These are phyloP conservation scores for Flueggea neowawraea DNA, from an alignment of 441 rosid species.

Conservation along the genomic window DNA sequence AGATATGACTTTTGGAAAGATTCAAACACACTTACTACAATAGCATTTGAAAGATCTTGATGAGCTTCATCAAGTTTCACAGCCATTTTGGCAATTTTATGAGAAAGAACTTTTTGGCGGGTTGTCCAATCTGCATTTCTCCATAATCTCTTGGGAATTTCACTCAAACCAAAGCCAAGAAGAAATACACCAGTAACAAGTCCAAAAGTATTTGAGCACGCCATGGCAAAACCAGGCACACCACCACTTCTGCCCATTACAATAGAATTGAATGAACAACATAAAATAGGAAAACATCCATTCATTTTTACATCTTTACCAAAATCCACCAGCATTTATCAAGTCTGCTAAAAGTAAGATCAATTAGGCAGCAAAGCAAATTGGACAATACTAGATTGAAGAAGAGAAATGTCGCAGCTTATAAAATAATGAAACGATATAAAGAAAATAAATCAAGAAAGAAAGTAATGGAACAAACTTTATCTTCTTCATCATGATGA, in stretches of 20 bases:
- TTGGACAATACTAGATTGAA: no score
- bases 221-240: conserved; percentile 95
- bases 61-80: conserved; percentile 96
- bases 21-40: conserved; percentile 61
- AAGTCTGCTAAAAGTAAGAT: no score
- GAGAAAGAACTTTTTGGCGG: conserved; percentile 96
- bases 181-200: conserved; percentile 98
- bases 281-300: conserved; percentile 10
- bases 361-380: no score
- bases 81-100: conserved; percentile 95
- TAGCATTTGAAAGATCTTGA: conserved; percentile 96
- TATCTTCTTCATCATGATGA: conserved; percentile 59
- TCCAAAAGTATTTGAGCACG: conserved; percentile 97
- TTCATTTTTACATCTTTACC: conserved; percentile 1
- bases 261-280: conserved; percentile 5
- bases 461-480: conserved; percentile 33
- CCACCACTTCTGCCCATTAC: conserved; percentile 41
- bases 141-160: conserved; percentile 90
- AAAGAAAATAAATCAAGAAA: conserved; percentile 11
- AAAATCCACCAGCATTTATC: neutral
- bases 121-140: conserved; percentile 87
- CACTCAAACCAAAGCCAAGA: conserved; percentile 98
- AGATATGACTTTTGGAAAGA: neutral
- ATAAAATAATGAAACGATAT: neutral
- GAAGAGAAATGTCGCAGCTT: no score